Evolutionary conservation across 805 yeast genomes (phyloP), one percentile per base, ranked within the genome.

Genomic region (Suhomyces faveliae): DNA sequence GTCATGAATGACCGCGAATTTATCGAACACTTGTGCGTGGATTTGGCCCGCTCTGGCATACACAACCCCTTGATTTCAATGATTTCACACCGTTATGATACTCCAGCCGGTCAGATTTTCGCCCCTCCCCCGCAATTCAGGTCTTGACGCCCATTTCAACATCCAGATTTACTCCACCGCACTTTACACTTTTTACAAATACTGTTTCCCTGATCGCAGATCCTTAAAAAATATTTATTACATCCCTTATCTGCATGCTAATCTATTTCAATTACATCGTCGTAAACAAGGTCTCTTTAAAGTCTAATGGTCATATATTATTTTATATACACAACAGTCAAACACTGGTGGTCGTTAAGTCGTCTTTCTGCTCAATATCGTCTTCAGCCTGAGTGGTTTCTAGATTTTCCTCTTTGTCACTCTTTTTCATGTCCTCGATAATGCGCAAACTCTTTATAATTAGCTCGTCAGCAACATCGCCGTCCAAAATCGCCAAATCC

Each of bases 401-500:
- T 17, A 15, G 15, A 33, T 33, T 33, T 12, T n/a, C 19, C 4
- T 33, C 37, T 3, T 11, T 17, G 10, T 37, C 40, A 19, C n/a
- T 37, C 20, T 4, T 24, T 40, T 38, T 19, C 29, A 46, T 13
- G 8, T 43, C 41, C n/a, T 53, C 54, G n/a, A 48, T 45, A 10
- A 62, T 55, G 22, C 49, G 51, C 25, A 78, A 61, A 50, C 79
- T 81, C 53, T 73, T 73, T n/a, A 79, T 59, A 3, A 83, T 78
- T 27, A 75, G 63, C n/a, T 74, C 79, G 49, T 80, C 80, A 0
- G 84, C 84, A 6, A 81, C 85, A 8, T 77, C 76, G 4, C 81
- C 81, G 63, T 92, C 97, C 25, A 94, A 69, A 2, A 79, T 54
- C 1, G 67, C 64, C 48, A 92, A 66, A 46, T 87, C 89, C 4